A percentile compares a stretch with the other conserved stretches of the same genome.
These are phyloP conservation scores for Dentipellis sp. DNA, from an alignment of 768 basidiomycete species.

Conservation along the genomic window DNA sequence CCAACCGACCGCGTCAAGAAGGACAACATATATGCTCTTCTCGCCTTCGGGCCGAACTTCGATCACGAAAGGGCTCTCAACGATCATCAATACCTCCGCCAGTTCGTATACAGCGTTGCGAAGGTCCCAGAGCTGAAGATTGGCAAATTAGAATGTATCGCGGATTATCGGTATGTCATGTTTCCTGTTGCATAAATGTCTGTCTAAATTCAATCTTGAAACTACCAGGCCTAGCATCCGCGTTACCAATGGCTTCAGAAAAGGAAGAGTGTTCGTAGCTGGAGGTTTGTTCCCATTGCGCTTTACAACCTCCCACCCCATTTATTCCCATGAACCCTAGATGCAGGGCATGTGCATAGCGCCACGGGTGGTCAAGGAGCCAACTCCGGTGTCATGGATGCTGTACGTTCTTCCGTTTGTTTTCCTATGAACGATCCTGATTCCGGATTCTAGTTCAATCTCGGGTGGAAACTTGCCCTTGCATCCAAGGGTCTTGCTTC, in stretches of 20 bases:
- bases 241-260: conserved; percentile 7
- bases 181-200: background rate
- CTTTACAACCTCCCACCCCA: conserved; percentile 1
- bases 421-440: background rate
- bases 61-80: background rate
- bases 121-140: background rate
- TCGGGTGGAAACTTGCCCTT: conserved; percentile 13
- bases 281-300: conserved; percentile 13
- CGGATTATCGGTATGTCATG: conserved; percentile 5
- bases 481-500: conserved; percentile 6
- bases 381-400: background rate
- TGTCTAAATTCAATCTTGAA: background rate
- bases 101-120: background rate
- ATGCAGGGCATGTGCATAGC: conserved; percentile 4
- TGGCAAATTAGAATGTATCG: background rate
- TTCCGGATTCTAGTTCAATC: conserved; percentile 3
- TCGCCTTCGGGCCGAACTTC: background rate
- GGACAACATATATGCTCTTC: background rate
- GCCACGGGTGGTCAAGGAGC: conserved; percentile 2
- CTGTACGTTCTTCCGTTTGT: background rate
- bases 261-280: conserved; percentile 11
- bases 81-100: background rate
- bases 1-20: background rate
- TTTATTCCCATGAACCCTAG: background rate
- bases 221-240: conserved; percentile 12